phyloP scores from a whole-genome alignment of 257 asterid species.

The Solanum piurae region DNA sequence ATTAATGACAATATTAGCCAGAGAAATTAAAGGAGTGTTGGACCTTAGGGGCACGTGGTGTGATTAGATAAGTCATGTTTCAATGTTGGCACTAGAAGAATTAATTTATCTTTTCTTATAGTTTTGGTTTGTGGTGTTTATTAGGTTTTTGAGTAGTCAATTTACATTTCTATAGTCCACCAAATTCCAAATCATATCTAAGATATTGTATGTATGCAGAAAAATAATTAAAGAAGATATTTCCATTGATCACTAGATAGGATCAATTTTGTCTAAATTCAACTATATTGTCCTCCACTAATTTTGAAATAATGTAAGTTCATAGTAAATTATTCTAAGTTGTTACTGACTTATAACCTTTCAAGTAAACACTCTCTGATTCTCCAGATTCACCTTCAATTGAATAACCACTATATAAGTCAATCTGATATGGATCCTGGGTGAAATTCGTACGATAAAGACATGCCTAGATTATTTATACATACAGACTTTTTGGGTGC shows the following conservation, averaged over 20 bases:
- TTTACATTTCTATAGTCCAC: neutral
- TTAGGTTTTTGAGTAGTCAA: neutral
- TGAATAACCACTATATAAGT: no score
- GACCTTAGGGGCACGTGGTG: neutral
- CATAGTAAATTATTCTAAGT: neutral
- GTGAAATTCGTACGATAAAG: no score
- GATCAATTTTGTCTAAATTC: neutral
- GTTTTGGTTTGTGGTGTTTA: neutral
- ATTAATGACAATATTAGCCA: neutral
- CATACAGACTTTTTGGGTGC: no score
- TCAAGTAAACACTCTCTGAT: no score
- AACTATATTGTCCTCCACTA: neutral
- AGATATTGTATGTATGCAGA: neutral
- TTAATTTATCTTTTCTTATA: neutral
- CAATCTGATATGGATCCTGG: no score
- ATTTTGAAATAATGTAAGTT: neutral
- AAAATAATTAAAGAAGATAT: neutral
- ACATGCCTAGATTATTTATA: no score
- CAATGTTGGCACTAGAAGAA: neutral
- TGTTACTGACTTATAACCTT: neutral
- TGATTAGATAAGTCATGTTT: neutral
- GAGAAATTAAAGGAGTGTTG: neutral
- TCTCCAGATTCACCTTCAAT: neutral
- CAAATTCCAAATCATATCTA: neutral
- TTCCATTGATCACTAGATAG: neutral